Conservation (phyloP, 73 alveolate species). For the Breviolum minutum region DNA sequence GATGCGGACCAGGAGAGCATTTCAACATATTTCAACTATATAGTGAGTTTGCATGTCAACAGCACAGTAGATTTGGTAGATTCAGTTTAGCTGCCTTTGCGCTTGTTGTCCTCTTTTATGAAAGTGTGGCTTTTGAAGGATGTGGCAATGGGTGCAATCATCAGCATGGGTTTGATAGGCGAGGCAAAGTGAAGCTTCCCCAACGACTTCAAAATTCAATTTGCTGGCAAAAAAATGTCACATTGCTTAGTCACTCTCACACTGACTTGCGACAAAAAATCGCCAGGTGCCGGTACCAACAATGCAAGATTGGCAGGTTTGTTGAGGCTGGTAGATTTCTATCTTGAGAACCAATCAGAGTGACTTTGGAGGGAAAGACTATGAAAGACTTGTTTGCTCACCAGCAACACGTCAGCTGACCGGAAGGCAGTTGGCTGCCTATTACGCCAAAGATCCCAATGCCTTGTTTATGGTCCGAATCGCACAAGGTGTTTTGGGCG, state of each 20-base stretch:
- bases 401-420: no score
- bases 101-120: not conserved
- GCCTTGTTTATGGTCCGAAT: conserved; percentile 98
- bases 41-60: not conserved
- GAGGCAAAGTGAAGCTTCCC: not conserved
- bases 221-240: no score
- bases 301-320: conserved; percentile 98
- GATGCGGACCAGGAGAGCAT: conserved; percentile 97
- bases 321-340: conserved; percentile 95
- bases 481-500: conserved; percentile 97
- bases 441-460: conserved; percentile 98
- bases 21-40: not conserved
- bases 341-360: not conserved
- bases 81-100: not conserved
- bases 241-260: not conserved
- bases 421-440: conserved; percentile 98
- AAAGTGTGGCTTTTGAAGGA: conserved; percentile 37
- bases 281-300: conserved; percentile 98
- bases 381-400: not conserved
- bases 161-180: conserved; percentile 98
- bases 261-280: no score
- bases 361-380: no score
- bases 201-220: not conserved
- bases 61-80: not conserved
- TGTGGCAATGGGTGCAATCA: conserved; percentile 97